phyloP scores from a whole-genome alignment of 345 rosid genomes.

The Conringia planisiliqua region DNA sequence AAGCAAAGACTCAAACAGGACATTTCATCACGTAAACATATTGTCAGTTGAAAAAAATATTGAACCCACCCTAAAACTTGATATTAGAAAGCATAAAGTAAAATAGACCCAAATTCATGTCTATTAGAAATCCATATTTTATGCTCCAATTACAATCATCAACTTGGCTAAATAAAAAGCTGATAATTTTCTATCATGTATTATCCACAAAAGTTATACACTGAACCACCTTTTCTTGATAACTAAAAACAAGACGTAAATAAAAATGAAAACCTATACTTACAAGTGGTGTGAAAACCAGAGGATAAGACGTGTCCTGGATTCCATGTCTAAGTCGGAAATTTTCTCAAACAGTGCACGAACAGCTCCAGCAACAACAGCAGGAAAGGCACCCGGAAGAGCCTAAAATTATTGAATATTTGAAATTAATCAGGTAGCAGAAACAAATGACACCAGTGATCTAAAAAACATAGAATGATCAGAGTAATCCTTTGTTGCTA shows the following conservation, averaged over 20 bases:
- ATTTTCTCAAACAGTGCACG: conserved; percentile 96
- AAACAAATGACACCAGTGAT: conserved; percentile 6
- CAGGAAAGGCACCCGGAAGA: conserved; percentile 99
- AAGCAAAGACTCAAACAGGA: too few relatives aligned
- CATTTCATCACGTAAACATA: neutral
- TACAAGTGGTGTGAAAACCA: conserved; percentile 99
- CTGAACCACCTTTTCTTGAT: neutral
- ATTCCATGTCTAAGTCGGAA: conserved; percentile 92
- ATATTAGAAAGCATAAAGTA: neutral
- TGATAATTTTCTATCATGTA: neutral
- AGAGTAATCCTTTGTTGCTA: conserved; percentile 23
- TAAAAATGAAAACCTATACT: conserved; percentile 27
- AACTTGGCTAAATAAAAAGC: neutral
- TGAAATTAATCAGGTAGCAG: conserved; percentile 30
- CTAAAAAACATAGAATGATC: neutral
- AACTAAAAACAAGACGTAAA: neutral
- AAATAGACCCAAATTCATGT: neutral
- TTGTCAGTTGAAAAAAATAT: neutral
- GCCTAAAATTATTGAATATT: conserved; percentile 53
- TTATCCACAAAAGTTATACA: neutral
- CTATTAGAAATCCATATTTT: neutral
- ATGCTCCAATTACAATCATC: neutral
- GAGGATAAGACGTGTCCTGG: conserved; percentile 82
- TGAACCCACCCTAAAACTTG: neutral
- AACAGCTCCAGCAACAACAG: conserved; percentile 98